Conservation (phyloP, 1,139 yeast species). For the Geotrichum fermentans region DNA sequence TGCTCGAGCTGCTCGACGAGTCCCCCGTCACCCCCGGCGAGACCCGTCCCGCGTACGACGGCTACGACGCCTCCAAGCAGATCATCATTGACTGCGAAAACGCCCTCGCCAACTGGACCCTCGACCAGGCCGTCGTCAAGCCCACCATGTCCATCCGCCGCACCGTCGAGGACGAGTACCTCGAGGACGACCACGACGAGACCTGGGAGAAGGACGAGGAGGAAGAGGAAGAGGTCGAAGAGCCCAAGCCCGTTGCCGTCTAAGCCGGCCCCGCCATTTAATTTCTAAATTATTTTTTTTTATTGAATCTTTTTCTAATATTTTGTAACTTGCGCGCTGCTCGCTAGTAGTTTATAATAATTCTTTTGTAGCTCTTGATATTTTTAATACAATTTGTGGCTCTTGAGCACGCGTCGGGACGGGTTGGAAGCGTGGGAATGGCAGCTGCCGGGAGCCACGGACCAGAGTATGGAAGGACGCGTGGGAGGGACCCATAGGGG, state of each 20-base stretch:
- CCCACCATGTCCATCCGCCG: constrained; percentile 72
- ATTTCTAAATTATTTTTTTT: no score
- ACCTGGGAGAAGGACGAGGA: constrained; percentile 18
- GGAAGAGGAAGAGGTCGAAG: constrained; percentile 13
- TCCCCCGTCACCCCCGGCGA: constrained; percentile 98
- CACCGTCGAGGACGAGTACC: constrained; percentile 17
- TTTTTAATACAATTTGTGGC: no score
- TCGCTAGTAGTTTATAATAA: no score
- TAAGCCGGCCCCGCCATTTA: no score
- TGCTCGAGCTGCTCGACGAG: constrained; percentile 91
- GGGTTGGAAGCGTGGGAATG: no score
- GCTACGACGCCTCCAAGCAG: constrained; percentile 97
- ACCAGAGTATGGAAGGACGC: no score
- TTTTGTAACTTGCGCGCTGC: no score
- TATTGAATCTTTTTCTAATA: no score
- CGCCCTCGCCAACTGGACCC: constrained; percentile 94
- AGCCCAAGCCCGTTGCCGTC: constrained; percentile 2
- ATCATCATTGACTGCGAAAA: constrained; percentile 95
- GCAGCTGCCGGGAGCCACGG: no score
- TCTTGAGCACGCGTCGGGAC: no score
- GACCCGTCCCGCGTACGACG: constrained; percentile 97
- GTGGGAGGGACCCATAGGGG: no score
- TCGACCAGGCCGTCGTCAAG: constrained; percentile 91
- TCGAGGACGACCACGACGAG: constrained; percentile 42
- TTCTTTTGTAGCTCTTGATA: no score